Evolutionary conservation across 148 eudicot genomes (phyloP), one percentile per base, ranked within the genome.

Genomic region (Polygonum maritimum): DNA sequence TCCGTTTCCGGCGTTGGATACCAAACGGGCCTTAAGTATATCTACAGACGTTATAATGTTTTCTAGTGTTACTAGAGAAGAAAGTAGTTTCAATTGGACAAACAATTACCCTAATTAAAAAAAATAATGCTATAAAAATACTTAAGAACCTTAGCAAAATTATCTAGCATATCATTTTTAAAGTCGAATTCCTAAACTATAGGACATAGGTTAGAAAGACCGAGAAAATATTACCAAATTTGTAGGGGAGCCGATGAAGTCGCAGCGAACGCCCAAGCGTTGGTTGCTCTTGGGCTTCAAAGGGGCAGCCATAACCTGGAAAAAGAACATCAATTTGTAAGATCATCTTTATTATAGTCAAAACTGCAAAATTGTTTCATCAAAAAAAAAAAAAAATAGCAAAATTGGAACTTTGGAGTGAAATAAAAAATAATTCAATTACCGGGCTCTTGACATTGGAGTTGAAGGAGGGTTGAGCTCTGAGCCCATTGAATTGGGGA

Each of bases 181-280:
- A 44, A 44, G 47, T 6, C 47, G 10, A 44, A 44, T 26, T 26
- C 31, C 1, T 26, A 26, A 26, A 26, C 31, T 26, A 26, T 26
- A 26, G 31, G 31, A 26, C 31, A 26, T 26, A 26, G 31, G 31
- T 26, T 26, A 26, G 31, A 26, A 26, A 26, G 31, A 26, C 31
- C 31, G 31, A 26, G 0, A 26, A 26, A 26, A 54, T 54, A 58
- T 86, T 80, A 96, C 99, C 97, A 96, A 77, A 78, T 96, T 96
- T 14, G 99, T 96, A 48, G 99, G 60, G 70, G 99, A 92, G 77
- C 99, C 99, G 48, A 96, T 96, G 88, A 87, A 96, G 58, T 87
- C 98, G 33, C 99, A 96, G 10, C 93, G 90, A 55, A 89, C 97
- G 7, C 97, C 91, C 79, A 91, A 77, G 57, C 89, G 91, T 81